phyloP scores from a whole-genome alignment of 257 asterid species.

The Scutellaria baicalensis region DNA sequence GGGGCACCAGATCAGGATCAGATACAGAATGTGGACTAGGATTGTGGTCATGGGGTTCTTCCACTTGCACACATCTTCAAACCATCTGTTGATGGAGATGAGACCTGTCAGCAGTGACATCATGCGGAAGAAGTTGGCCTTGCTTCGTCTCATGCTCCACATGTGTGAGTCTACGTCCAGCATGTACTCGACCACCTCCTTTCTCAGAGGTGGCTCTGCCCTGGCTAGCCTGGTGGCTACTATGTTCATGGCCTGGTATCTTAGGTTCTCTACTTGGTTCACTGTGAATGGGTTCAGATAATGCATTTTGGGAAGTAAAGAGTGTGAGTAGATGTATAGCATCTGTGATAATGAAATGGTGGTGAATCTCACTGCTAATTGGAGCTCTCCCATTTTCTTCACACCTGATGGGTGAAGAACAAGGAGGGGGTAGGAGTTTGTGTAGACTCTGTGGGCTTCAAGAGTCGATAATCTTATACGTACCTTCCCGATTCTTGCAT shows the following conservation, averaged over 20 bases:
- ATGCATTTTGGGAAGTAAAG: slow-evolving; percentile 76
- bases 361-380: slow-evolving; percentile 58
- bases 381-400: slow-evolving; percentile 75
- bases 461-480: slow-evolving; percentile 55
- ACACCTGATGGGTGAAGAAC: slow-evolving; percentile 64
- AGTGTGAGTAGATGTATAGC: slow-evolving; percentile 44
- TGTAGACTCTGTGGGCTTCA: slow-evolving; percentile 50
- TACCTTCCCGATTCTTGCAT: slow-evolving; percentile 64
- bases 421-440: slow-evolving; percentile 61
- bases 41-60: slow-evolving; percentile 50
- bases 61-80: slow-evolving; percentile 49
- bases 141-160: slow-evolving; percentile 88
- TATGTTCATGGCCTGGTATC: slow-evolving; percentile 67
- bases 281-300: slow-evolving; percentile 63
- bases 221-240: slow-evolving; percentile 58
- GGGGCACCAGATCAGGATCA: slow-evolving; percentile 59
- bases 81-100: slow-evolving; percentile 44
- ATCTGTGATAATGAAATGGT: slow-evolving; percentile 49
- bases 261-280: slow-evolving; percentile 52
- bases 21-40: slow-evolving; percentile 52
- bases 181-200: slow-evolving; percentile 74
- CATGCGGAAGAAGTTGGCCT: slow-evolving; percentile 62
- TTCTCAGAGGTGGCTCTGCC: slow-evolving; percentile 74
- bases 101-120: slow-evolving; percentile 51
- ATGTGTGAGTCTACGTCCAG: slow-evolving; percentile 66